Percentiles rank a stretch among this genome's conserved stretches.
phyloP scores from a whole-genome alignment of 1,284 basidiomycete species.

The Jaminaea rosea region DNA sequence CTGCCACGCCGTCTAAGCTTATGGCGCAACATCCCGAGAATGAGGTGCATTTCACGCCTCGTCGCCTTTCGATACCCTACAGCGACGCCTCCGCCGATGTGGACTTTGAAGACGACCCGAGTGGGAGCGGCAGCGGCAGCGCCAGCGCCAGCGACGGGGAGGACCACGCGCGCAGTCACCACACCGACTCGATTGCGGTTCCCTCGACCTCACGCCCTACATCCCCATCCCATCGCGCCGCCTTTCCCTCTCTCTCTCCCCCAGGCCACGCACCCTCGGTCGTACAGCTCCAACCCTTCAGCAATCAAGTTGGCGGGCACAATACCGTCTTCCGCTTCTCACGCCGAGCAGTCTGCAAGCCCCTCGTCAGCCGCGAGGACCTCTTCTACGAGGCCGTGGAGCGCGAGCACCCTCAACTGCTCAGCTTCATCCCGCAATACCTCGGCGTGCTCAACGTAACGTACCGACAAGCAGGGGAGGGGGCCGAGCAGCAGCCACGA shows the following conservation, averaged over 20 bases:
- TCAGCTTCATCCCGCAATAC: conserved; percentile 90
- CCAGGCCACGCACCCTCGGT: conserved; percentile 34
- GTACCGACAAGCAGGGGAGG: conserved; percentile 52
- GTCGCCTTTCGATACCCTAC: no score
- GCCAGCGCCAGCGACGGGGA: no score
- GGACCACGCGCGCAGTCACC: neutral
- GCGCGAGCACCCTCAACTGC: conserved; percentile 75
- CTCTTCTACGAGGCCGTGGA: conserved; percentile 97
- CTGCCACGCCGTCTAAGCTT: no score
- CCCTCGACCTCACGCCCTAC: conserved; percentile 7
- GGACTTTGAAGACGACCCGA: no score
- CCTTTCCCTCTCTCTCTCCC: conserved; percentile 46
- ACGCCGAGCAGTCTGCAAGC: conserved; percentile 96
- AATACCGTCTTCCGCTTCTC: conserved; percentile 97
- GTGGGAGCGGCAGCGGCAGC: no score
- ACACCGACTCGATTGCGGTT: conserved; percentile 7
- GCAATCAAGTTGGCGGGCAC: conserved; percentile 96
- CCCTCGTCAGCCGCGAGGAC: conserved; percentile 90
- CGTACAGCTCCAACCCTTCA: conserved; percentile 87
- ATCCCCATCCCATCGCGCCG: conserved; percentile 40
- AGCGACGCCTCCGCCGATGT: no score
- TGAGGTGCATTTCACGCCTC: no score
- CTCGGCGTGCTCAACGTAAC: conserved; percentile 96
- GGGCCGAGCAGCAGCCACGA: neutral
- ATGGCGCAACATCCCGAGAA: no score